These are phyloP conservation scores for Neonectria faginata DNA, from an alignment of 2,329 filamentous ascomycete species.

Conservation along the genomic window DNA sequence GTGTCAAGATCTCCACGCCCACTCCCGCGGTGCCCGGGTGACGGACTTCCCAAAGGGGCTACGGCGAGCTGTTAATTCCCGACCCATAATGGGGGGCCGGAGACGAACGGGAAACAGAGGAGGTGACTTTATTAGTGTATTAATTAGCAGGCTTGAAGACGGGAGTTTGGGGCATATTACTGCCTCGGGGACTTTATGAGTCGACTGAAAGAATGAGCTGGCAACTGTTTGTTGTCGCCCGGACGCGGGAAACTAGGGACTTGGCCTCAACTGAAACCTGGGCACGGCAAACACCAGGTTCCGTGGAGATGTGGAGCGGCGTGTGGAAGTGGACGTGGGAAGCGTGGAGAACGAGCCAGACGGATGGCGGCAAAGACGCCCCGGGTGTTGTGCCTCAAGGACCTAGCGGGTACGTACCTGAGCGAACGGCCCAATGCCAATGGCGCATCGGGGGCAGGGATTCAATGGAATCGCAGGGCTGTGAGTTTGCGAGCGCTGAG, in stretches of 20 bases:
- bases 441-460: no score
- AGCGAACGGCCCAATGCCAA: background rate
- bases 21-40: slow-evolving; percentile 26
- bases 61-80: slow-evolving; percentile 26
- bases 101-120: slow-evolving; percentile 18
- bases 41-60: slow-evolving; percentile 22
- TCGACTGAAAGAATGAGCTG: background rate
- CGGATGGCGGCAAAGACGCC: slow-evolving; percentile 21
- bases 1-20: slow-evolving; percentile 23
- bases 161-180: background rate
- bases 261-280: slow-evolving; percentile 20
- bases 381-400: slow-evolving; percentile 16
- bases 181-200: background rate
- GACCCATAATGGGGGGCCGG: slow-evolving; percentile 25
- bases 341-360: slow-evolving; percentile 21
- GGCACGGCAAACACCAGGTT: slow-evolving; percentile 11
- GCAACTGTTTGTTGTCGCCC: background rate
- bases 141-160: background rate
- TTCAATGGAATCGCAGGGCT: background rate
- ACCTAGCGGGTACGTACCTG: background rate
- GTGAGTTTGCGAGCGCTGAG: background rate
- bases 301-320: slow-evolving; percentile 22
- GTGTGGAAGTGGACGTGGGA: slow-evolving; percentile 13
- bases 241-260: background rate
- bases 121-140: background rate